Conservation (phyloP, 2,329 filamentous ascomycete genomes). For the Seiridium cupressi region DNA sequence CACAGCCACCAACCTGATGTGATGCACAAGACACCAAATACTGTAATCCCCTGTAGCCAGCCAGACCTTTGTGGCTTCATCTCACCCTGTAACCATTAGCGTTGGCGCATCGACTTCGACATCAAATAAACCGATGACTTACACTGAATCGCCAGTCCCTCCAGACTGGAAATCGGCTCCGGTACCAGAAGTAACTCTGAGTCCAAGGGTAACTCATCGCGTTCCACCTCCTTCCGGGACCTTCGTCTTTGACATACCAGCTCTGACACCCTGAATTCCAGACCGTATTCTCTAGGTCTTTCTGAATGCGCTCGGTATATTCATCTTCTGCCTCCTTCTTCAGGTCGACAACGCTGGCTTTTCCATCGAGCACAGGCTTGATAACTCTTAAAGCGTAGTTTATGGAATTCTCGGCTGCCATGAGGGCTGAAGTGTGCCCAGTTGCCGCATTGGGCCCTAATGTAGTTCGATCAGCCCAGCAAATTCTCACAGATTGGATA, state of each 20-base stretch:
- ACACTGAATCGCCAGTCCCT: background rate
- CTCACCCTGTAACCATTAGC: too few species aligned
- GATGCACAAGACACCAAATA: too few species aligned
- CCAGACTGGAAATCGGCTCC: slow-evolving; percentile 1
- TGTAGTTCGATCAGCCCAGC: too few species aligned
- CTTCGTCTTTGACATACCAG: background rate
- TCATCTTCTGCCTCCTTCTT: slow-evolving; percentile 30
- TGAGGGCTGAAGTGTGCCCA: slow-evolving; percentile 59
- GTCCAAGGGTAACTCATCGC: slow-evolving; percentile 4
- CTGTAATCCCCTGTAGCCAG: too few species aligned
- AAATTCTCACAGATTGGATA: too few species aligned
- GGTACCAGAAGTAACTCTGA: slow-evolving; percentile 1
- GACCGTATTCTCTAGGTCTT: slow-evolving; percentile 29
- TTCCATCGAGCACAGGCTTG: slow-evolving; percentile 38
- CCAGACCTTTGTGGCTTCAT: too few species aligned
- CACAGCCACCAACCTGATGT: too few species aligned
- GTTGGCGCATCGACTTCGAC: too few species aligned
- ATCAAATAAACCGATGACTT: background rate
- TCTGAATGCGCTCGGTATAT: slow-evolving; percentile 31
- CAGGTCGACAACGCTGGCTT: slow-evolving; percentile 29
- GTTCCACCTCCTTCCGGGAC: background rate
- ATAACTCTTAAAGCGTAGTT: slow-evolving; percentile 60
- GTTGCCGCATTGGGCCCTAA: slow-evolving; percentile 55
- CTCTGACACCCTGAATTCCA: slow-evolving; percentile 16
- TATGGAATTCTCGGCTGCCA: slow-evolving; percentile 60